phyloP scores from a whole-genome alignment of 345 rosid species.

The Gossypium rotundifolium region DNA sequence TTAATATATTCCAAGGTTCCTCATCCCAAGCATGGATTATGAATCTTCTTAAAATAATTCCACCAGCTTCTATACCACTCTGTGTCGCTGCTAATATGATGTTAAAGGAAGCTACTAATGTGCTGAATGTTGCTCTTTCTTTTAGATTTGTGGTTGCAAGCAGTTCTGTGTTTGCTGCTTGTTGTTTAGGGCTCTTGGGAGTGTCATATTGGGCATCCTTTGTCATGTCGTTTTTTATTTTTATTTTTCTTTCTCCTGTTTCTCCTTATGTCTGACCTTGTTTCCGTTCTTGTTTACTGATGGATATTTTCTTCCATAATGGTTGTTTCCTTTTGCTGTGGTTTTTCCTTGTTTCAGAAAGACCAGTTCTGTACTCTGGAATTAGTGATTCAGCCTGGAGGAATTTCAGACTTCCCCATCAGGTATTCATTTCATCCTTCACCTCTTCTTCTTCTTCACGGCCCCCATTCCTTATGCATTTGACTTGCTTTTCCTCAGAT shows the following conservation, averaged over 20 bases:
- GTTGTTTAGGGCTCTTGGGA: neutral
- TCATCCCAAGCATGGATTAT: neutral
- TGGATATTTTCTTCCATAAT: neutral
- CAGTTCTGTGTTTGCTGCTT: neutral
- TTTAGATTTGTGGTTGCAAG: neutral
- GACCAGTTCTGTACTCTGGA: conserved; percentile 54
- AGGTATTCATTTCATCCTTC: conserved; percentile 29
- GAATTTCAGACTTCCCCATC: conserved; percentile 52
- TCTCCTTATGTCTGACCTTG: neutral
- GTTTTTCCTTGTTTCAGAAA: conserved; percentile 36
- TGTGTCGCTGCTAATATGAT: neutral
- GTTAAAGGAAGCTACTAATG: neutral
- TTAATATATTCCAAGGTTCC: neutral
- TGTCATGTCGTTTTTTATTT: neutral
- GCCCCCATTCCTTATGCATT: neutral
- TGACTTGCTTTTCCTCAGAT: conserved; percentile 27
- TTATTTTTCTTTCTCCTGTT: neutral
- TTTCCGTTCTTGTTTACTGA: neutral
- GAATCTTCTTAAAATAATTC: neutral
- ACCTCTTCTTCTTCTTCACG: neutral
- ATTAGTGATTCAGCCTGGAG: conserved; percentile 46
- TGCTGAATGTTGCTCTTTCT: neutral
- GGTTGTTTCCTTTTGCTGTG: neutral
- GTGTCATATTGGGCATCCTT: neutral
- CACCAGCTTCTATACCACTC: neutral